A percentile compares a stretch with the other conserved stretches of the same genome.
Evolutionary conservation across 1,284 basidiomycete genomes (phyloP).

Genomic region (Microbotryomycetes sp.): DNA sequence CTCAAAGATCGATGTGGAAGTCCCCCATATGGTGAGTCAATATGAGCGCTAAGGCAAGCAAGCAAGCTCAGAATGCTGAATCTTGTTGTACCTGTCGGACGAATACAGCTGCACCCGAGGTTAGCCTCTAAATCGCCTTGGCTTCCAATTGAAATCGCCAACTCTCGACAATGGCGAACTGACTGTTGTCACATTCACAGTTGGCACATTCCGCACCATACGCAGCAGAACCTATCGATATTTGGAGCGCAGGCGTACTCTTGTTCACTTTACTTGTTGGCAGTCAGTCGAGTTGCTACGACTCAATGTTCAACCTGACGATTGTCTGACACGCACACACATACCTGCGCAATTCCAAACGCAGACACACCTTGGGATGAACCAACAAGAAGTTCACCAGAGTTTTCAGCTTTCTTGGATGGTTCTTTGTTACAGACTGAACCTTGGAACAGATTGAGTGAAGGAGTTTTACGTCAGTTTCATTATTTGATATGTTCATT

Average conservation of each 20-base stretch:
- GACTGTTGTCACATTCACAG: constrained; percentile 2
- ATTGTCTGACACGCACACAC: neutral
- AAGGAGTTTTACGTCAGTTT: neutral
- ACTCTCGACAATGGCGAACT: constrained; percentile 38
- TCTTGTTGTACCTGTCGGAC: constrained; percentile 29
- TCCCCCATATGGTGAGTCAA: constrained; percentile 64
- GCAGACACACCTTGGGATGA: constrained; percentile 97
- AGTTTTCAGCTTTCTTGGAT: constrained; percentile 67
- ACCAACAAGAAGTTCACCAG: constrained; percentile 69
- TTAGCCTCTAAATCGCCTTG: neutral
- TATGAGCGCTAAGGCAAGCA: neutral
- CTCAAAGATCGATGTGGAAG: constrained; percentile 84
- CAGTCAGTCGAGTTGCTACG: constrained; percentile 54
- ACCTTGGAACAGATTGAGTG: constrained; percentile 72
- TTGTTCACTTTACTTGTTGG: constrained; percentile 86
- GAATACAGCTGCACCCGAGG: constrained; percentile 27
- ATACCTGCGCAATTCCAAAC: neutral
- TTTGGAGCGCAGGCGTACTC: constrained; percentile 96
- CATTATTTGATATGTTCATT: neutral
- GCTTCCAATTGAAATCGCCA: constrained; percentile 36
- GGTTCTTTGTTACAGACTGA: constrained; percentile 68
- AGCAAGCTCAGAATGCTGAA: constrained; percentile 4
- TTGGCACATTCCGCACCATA: constrained; percentile 52
- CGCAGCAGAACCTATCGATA: constrained; percentile 84
- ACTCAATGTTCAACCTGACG: neutral